Evolutionary conservation across 75 land plant species (phyloP).

Genomic region (Selaginella moellendorffii): DNA sequence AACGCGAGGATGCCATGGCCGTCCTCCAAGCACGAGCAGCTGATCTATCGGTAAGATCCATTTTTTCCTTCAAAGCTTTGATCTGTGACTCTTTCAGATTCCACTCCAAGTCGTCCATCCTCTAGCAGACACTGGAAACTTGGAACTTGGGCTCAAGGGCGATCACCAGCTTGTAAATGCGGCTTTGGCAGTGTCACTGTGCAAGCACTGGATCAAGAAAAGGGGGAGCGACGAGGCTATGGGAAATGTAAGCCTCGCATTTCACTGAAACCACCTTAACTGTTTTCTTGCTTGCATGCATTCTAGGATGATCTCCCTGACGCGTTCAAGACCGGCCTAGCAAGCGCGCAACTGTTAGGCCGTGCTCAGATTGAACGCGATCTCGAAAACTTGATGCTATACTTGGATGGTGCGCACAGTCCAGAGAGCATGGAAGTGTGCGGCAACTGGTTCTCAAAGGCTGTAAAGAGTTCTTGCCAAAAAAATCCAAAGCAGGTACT

Average conservation of each 20-base stretch:
- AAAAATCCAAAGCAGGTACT: neutral
- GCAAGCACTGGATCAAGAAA: neutral
- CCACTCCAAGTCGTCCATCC: neutral
- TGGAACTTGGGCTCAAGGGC: neutral
- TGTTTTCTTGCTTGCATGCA: neutral
- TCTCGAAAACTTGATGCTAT: neutral
- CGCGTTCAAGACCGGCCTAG: neutral
- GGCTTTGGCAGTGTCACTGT: neutral
- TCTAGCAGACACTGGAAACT: neutral
- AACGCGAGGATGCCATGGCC: neutral
- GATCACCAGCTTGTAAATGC: neutral
- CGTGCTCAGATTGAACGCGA: slow-evolving; percentile 2
- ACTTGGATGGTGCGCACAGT: slow-evolving; percentile 10
- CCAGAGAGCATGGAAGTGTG: slow-evolving; percentile 11
- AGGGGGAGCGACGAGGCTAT: neutral
- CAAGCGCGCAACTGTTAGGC: neutral
- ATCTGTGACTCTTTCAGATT: neutral
- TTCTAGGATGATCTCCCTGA: slow-evolving; percentile 1
- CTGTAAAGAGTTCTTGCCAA: neutral
- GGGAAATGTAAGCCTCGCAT: neutral
- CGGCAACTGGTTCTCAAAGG: neutral
- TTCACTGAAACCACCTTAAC: too few relatives aligned
- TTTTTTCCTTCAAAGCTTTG: too few relatives aligned
- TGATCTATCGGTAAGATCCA: neutral
- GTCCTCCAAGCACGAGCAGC: neutral